Percentiles rank a stretch among this genome's conserved stretches.
These are phyloP conservation scores for Eucalyptus leucophloia DNA, from an alignment of 345 rosid genomes.

Conservation along the genomic window DNA sequence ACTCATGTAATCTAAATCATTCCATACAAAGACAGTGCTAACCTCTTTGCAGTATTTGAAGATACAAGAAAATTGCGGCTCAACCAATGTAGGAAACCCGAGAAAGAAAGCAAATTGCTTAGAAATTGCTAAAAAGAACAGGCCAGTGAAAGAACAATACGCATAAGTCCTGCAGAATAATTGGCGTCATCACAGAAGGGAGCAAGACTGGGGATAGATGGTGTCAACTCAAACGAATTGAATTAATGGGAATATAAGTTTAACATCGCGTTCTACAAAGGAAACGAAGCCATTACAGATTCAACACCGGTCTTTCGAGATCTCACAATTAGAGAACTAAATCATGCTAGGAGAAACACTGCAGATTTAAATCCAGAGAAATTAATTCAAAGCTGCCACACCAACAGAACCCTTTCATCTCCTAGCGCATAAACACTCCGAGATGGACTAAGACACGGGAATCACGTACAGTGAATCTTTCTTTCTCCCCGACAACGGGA, in stretches of 20 bases:
- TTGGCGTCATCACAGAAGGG: neutral
- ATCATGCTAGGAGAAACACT: neutral
- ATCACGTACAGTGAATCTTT: neutral
- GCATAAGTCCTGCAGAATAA: no score
- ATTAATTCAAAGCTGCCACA: neutral
- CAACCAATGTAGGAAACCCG: constrained; percentile 90
- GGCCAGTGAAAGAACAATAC: neutral
- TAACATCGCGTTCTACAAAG: neutral
- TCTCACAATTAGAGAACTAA: neutral
- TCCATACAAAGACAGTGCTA: neutral
- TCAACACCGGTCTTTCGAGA: neutral
- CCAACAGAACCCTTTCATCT: neutral
- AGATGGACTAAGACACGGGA: neutral
- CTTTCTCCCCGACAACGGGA: no score
- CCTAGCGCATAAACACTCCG: neutral
- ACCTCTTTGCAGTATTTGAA: constrained; percentile 76
- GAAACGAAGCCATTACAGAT: neutral
- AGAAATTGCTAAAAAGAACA: neutral
- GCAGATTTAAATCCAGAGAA: neutral
- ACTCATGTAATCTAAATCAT: neutral
- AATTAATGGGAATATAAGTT: neutral
- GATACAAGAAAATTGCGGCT: constrained; percentile 66
- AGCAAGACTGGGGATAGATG: neutral
- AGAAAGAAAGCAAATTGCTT: neutral
- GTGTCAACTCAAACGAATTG: neutral